A percentile compares a stretch with the other conserved stretches of the same genome.
These are phyloP conservation scores for Agaricus subrufescens DNA, from an alignment of 768 basidiomycete species.

Conservation along the genomic window DNA sequence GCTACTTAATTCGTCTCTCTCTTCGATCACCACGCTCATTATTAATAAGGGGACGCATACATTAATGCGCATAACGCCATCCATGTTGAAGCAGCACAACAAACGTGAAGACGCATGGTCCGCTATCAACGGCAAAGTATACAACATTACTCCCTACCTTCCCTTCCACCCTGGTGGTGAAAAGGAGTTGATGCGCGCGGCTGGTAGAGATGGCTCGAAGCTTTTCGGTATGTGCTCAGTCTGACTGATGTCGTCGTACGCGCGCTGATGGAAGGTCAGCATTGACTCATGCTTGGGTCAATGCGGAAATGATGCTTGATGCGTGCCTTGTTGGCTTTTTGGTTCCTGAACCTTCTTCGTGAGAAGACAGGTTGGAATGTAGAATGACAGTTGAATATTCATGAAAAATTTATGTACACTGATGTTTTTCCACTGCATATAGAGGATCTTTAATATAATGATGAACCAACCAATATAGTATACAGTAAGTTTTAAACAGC, in stretches of 20 bases:
- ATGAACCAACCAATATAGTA: no score
- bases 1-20: not conserved
- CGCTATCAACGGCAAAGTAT: conserved; percentile 88
- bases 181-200: conserved; percentile 90
- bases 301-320: conserved; percentile 93
- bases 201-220: conserved; percentile 92
- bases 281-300: conserved; percentile 94
- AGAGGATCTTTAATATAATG: no score
- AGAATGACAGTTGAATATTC: not conserved
- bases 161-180: conserved; percentile 93
- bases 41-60: conserved; percentile 63
- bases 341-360: conserved; percentile 56
- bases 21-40: not conserved
- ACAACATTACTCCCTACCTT: conserved; percentile 92
- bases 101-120: conserved; percentile 90
- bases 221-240: conserved; percentile 68
- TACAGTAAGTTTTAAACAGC: no score
- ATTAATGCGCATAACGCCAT: conserved; percentile 67
- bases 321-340: conserved; percentile 89
- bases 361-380: not conserved
- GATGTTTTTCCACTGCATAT: no score
- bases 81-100: conserved; percentile 75
- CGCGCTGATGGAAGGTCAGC: conserved; percentile 38
- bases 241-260: not conserved
- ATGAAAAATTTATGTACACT: no score